These are phyloP conservation scores for Ganoderma sinense DNA, from an alignment of 1,284 basidiomycete genomes.

Conservation along the genomic window DNA sequence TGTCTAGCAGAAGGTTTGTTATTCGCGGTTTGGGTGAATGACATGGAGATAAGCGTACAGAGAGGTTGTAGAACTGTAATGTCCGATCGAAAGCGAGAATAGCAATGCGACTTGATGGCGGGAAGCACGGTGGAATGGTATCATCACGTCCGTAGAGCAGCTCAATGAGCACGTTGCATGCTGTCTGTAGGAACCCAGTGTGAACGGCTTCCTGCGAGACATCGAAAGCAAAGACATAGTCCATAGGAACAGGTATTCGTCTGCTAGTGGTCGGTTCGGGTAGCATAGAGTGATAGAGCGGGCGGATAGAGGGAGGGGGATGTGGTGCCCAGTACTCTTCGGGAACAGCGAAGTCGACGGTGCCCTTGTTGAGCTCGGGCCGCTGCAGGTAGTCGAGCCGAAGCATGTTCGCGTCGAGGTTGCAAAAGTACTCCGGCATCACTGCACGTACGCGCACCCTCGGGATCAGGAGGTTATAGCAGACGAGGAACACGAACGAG, in stretches of 20 bases:
- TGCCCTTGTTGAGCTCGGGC: constrained; percentile 89
- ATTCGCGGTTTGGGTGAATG: background rate
- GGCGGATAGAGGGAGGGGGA: constrained; percentile 58
- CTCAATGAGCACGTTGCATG: constrained; percentile 72
- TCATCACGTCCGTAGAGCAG: constrained; percentile 71
- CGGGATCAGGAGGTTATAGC: background rate
- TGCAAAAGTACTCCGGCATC: constrained; percentile 84
- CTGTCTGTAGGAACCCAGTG: constrained; percentile 78
- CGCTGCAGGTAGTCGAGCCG: constrained; percentile 86
- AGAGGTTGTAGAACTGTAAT: constrained; percentile 92
- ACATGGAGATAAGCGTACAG: constrained; percentile 60
- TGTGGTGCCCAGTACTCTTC: constrained; percentile 90
- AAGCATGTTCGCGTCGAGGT: constrained; percentile 82
- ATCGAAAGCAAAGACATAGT: constrained; percentile 91
- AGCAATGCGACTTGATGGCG: constrained; percentile 65
- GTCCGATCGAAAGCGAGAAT: constrained; percentile 88
- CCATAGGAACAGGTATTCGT: constrained; percentile 73
- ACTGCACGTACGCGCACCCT: constrained; percentile 53
- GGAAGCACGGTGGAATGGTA: constrained; percentile 55
- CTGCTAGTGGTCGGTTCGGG: constrained; percentile 51
- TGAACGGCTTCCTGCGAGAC: constrained; percentile 78
- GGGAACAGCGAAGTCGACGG: constrained; percentile 90
- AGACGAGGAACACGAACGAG: constrained; percentile 3
- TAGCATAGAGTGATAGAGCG: constrained; percentile 59
- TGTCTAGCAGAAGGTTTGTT: constrained; percentile 49